These are phyloP conservation scores for Quercus phellos DNA, from an alignment of 331 rosid genomes.

Conservation along the genomic window DNA sequence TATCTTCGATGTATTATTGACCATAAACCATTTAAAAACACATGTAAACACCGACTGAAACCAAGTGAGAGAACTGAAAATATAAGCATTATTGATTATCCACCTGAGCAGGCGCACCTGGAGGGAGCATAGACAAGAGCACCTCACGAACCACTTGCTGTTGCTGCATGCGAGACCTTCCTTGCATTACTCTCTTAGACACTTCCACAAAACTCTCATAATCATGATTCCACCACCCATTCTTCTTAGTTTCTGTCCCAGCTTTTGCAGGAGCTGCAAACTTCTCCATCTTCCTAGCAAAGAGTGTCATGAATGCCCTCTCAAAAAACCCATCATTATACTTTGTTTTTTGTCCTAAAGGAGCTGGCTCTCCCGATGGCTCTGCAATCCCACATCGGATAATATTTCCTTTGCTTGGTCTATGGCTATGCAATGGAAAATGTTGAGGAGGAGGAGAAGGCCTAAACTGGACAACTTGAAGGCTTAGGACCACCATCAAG, in stretches of 20 bases:
- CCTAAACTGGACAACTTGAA: constrained; percentile 24
- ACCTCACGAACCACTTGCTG: constrained; percentile 79
- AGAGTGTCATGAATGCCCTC: constrained; percentile 72
- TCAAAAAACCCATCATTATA: constrained; percentile 73
- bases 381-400: constrained; percentile 69
- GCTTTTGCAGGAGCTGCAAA: constrained; percentile 32
- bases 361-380: constrained; percentile 80
- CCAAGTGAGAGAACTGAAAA: background rate
- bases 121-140: constrained; percentile 92
- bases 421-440: background rate
- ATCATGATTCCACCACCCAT: constrained; percentile 46
- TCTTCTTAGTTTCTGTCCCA: constrained; percentile 1
- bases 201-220: constrained; percentile 84
- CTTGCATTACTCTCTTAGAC: constrained; percentile 77
- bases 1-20: background rate
- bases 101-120: constrained; percentile 99
- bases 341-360: constrained; percentile 66
- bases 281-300: constrained; percentile 70
- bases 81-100: background rate
- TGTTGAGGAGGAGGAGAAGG: constrained; percentile 3
- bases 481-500: constrained; percentile 42
- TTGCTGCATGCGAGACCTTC: constrained; percentile 74
- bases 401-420: background rate
- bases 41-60: background rate
- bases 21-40: background rate